Evolutionary conservation across 257 asterid genomes (phyloP).

Genomic region (Lithospermum erythrorhizon): DNA sequence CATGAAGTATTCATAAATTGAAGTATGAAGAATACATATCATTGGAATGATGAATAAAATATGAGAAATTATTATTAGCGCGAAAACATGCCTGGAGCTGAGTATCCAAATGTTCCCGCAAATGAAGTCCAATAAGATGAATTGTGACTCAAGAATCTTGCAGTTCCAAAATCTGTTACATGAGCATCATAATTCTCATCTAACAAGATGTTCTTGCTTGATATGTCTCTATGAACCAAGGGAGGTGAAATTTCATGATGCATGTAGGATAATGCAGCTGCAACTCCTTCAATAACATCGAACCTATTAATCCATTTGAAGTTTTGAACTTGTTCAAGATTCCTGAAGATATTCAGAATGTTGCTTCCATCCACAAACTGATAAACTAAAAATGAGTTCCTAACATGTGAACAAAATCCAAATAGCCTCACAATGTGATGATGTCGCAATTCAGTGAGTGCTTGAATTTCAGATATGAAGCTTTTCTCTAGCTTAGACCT

Average conservation of each 20-base stretch:
- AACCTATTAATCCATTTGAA: constrained; percentile 23
- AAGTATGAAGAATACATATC: neutral
- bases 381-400: constrained; percentile 22
- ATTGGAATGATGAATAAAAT: too few species aligned
- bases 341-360: constrained; percentile 6
- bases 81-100: constrained; percentile 23
- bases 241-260: too few species aligned
- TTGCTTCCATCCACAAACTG: constrained; percentile 28
- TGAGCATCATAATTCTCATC: constrained; percentile 24
- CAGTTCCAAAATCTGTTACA: constrained; percentile 36
- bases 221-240: constrained; percentile 21
- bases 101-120: constrained; percentile 32
- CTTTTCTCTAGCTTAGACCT: constrained; percentile 1
- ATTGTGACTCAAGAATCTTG: constrained; percentile 17
- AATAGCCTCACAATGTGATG: constrained; percentile 27
- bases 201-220: constrained; percentile 26
- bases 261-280: constrained; percentile 21
- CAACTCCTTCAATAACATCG: constrained; percentile 24
- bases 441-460: constrained; percentile 24
- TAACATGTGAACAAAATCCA: constrained; percentile 20
- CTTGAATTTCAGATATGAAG: constrained; percentile 20
- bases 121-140: constrained; percentile 25
- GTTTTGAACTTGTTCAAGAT: constrained; percentile 12
- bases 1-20: too few species aligned
- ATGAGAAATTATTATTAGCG: too few species aligned